Percentiles rank a stretch among this genome's conserved stretches.
Evolutionary conservation across 257 asterid genomes (phyloP).

Genomic region (Pogostemon cablin): DNA sequence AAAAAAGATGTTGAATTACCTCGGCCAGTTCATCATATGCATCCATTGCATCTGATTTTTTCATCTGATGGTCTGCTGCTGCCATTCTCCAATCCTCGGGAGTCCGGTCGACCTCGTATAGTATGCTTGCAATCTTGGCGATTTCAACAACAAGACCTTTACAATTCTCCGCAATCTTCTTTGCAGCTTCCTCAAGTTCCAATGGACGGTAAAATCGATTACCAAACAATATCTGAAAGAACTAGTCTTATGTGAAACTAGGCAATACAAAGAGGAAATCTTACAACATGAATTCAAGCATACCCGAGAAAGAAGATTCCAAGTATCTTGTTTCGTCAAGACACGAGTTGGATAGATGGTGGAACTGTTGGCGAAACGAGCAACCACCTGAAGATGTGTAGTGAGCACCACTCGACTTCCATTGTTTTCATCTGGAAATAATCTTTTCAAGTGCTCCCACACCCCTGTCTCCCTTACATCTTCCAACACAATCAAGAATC

Average conservation of each 20-base stretch:
- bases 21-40: neutral
- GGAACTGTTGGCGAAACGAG: neutral
- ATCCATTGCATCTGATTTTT: neutral
- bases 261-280: too few relatives aligned
- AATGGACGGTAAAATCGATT: neutral
- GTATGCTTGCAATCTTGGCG: neutral
- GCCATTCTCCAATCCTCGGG: neutral
- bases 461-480: neutral
- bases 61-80: neutral
- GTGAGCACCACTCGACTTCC: conserved; percentile 13
- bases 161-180: conserved; percentile 3
- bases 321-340: conserved; percentile 7
- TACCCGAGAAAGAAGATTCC: conserved; percentile 2
- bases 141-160: neutral
- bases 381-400: neutral
- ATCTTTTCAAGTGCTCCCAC: neutral
- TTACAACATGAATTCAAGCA: too few relatives aligned
- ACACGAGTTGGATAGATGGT: neutral
- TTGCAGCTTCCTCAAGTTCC: conserved; percentile 17
- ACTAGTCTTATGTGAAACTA: too few relatives aligned
- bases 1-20: neutral
- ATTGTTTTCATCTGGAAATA: neutral
- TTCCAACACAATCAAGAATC: conserved; percentile 1
- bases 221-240: neutral
- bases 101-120: neutral